phyloP scores from a whole-genome alignment of 2,329 filamentous ascomycete species.

The Botrytis hyacinthi region DNA sequence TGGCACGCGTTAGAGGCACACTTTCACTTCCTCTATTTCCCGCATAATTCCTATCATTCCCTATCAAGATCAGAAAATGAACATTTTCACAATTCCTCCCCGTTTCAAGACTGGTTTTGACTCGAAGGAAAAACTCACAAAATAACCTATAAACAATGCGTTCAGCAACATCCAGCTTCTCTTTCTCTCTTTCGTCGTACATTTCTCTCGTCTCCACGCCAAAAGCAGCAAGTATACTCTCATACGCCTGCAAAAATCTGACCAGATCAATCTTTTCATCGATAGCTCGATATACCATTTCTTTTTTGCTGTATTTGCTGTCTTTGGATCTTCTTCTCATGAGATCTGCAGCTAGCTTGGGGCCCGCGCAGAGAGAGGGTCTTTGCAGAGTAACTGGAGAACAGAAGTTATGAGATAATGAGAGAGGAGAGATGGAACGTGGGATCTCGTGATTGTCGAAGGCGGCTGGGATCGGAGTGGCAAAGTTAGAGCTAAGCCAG shows the following conservation, averaged over 20 bases:
- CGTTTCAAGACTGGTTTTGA: too few species aligned
- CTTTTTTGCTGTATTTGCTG: not conserved
- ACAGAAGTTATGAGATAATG: not conserved
- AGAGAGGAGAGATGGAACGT: not conserved
- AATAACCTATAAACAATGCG: conserved; percentile 5
- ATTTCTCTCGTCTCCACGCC: not conserved
- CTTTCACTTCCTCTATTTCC: not conserved
- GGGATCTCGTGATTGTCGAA: not conserved
- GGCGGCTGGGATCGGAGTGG: not conserved
- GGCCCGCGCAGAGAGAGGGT: too few species aligned
- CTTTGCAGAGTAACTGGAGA: not conserved
- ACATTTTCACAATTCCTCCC: not conserved
- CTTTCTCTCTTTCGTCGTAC: not conserved
- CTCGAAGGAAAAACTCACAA: not conserved
- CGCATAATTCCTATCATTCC: not conserved
- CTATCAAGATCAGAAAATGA: not conserved
- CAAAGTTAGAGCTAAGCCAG: not conserved
- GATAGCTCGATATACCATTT: conserved; percentile 13
- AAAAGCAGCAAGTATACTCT: conserved; percentile 5
- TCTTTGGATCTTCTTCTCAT: too few species aligned
- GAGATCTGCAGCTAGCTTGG: too few species aligned
- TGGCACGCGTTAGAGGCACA: not conserved
- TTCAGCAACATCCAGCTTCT: not conserved
- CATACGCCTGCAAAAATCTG: conserved; percentile 13
- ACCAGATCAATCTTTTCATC: conserved; percentile 9